Evolutionary conservation across 768 basidiomycete species (phyloP).

Genomic region (Leccinum fibrillosum): DNA sequence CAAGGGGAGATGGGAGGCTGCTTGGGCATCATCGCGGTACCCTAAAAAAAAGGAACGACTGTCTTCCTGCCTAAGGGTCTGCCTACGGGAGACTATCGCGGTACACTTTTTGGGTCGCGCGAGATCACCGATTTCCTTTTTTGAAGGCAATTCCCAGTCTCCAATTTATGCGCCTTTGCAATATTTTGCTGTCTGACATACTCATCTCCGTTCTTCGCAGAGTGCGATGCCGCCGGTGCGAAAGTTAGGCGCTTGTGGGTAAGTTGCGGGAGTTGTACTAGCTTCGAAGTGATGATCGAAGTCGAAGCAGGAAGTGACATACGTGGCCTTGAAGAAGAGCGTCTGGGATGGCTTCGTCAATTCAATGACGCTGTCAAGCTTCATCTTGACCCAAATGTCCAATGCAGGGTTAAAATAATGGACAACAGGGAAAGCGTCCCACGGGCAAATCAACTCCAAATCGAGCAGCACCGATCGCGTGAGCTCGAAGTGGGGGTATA

Average conservation of each 20-base stretch:
- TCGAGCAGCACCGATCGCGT: background rate
- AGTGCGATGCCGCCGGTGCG: background rate
- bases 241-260: no score
- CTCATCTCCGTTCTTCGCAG: background rate
- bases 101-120: no score
- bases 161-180: no score
- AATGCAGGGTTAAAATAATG: background rate
- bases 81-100: no score
- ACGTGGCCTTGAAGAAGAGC: background rate
- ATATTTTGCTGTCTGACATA: background rate
- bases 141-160: no score
- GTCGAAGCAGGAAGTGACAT: background rate
- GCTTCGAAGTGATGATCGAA: background rate
- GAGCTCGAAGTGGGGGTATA: background rate
- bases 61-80: no score
- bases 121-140: no score
- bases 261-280: no score
- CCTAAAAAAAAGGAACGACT: no score
- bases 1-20: no score
- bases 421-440: background rate
- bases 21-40: no score
- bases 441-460: background rate
- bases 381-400: background rate
- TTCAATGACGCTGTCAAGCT: background rate
- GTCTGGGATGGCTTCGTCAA: background rate